Percentiles rank a stretch among this genome's conserved stretches.
These are phyloP conservation scores for Sisymbrium irio DNA, from an alignment of 345 rosid genomes.

Conservation along the genomic window DNA sequence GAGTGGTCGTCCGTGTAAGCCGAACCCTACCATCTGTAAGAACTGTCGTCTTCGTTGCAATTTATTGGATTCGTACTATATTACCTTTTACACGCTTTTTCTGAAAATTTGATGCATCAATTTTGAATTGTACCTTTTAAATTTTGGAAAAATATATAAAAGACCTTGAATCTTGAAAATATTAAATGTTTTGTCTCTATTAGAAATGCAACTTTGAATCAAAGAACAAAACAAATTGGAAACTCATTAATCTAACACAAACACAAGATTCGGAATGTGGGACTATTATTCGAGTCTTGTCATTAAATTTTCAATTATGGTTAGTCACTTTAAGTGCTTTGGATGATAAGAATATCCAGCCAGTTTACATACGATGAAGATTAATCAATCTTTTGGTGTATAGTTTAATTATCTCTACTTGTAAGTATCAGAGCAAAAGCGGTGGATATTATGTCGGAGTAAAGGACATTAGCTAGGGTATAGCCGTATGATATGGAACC, in stretches of 20 bases:
- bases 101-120: background rate
- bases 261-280: background rate
- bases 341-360: background rate
- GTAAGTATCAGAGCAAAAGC: background rate
- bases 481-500: background rate
- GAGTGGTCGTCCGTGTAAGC: slow-evolving; percentile 35
- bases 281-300: background rate
- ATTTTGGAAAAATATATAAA: background rate
- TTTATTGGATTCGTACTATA: slow-evolving; percentile 26
- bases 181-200: background rate
- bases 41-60: slow-evolving; percentile 25
- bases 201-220: background rate
- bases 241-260: background rate
- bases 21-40: slow-evolving; percentile 31
- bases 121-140: background rate
- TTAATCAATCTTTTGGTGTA: background rate
- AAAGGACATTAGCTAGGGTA: background rate
- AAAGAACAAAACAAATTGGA: background rate
- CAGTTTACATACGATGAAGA: background rate
- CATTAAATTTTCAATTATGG: background rate
- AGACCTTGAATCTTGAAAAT: background rate
- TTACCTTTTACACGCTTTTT: slow-evolving; percentile 11
- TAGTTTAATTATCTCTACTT: background rate
- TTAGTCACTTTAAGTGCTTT: background rate
- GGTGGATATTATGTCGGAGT: background rate